Evolutionary conservation across 306 rosid species (phyloP).

Genomic region (Trifolium dubium): DNA sequence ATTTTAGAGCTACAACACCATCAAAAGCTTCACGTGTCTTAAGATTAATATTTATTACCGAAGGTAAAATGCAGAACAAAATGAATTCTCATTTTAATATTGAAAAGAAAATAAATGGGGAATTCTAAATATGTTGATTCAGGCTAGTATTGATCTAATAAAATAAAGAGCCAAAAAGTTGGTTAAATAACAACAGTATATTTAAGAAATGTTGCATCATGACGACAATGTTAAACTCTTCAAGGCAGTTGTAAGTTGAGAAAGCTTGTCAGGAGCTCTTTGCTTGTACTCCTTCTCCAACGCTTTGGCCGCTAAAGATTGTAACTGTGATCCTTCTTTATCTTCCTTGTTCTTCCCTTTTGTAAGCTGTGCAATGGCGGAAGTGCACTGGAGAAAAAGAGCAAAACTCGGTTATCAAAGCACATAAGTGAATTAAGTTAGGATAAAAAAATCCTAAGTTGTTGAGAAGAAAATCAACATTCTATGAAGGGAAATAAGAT

Average conservation of each 20-base stretch:
- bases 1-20: conserved; percentile 26
- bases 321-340: conserved; percentile 83
- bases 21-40: conserved; percentile 40
- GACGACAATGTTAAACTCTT: conserved; percentile 75
- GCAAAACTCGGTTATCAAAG: conserved; percentile 40
- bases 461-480: conserved; percentile 23
- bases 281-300: conserved; percentile 95
- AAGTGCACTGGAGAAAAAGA: conserved; percentile 65
- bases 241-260: conserved; percentile 77
- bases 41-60: conserved; percentile 28
- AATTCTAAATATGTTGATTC: conserved; percentile 41
- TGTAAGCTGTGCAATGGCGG: conserved; percentile 81
- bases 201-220: conserved; percentile 51
- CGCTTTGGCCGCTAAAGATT: conserved; percentile 73
- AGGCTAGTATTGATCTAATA: conserved; percentile 37
- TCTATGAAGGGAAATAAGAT: conserved; percentile 32
- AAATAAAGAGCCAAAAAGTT: conserved; percentile 37
- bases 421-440: conserved; percentile 32
- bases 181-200: conserved; percentile 25
- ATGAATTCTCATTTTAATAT: conserved; percentile 30
- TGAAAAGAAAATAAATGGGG: conserved; percentile 36
- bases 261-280: conserved; percentile 88
- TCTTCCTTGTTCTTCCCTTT: conserved; percentile 93
- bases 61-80: conserved; percentile 28
- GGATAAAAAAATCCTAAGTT: conserved; percentile 23